These are phyloP conservation scores for Haplosporangium gracile DNA, from an alignment of 192 early-diverging fungal species.

Conservation along the genomic window DNA sequence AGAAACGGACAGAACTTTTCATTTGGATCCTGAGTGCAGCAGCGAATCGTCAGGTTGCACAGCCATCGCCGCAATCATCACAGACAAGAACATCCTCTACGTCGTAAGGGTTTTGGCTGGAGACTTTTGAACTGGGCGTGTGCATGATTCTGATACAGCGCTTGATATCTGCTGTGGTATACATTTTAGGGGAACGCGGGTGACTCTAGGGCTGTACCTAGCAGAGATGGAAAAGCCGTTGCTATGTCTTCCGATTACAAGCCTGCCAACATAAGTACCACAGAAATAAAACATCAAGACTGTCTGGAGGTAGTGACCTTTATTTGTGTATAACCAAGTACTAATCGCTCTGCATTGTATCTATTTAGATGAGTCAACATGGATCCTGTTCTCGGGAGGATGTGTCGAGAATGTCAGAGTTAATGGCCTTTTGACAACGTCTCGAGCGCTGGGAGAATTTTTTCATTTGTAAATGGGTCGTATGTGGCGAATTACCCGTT, in stretches of 20 bases:
- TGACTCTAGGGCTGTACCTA: conserved; percentile 94
- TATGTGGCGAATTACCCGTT: not conserved
- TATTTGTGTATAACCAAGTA: not conserved
- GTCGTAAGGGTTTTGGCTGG: conserved; percentile 61
- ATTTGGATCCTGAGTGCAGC: conserved; percentile 78
- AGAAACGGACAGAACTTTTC: conserved; percentile 81
- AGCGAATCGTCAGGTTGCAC: conserved; percentile 97
- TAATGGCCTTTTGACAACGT: conserved; percentile 97
- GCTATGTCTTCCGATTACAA: conserved; percentile 96
- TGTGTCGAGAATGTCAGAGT: conserved; percentile 99
- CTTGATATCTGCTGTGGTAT: not conserved
- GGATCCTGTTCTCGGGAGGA: conserved; percentile 92
- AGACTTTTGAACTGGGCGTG: not conserved
- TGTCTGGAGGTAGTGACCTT: not conserved
- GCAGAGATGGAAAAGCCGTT: conserved; percentile 77
- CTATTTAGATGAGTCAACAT: conserved; percentile 73
- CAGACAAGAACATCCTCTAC: conserved; percentile 83
- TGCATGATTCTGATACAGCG: not conserved
- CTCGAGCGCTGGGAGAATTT: conserved; percentile 89
- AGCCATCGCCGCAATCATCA: conserved; percentile 87
- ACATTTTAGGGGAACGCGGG: conserved; percentile 86
- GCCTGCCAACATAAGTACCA: conserved; percentile 78
- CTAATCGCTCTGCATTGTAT: not conserved
- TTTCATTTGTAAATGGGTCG: not conserved
- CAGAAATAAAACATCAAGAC: not conserved